Evolutionary conservation across 2,329 filamentous ascomycete species (phyloP).

Genomic region (Xylaria sp.): DNA sequence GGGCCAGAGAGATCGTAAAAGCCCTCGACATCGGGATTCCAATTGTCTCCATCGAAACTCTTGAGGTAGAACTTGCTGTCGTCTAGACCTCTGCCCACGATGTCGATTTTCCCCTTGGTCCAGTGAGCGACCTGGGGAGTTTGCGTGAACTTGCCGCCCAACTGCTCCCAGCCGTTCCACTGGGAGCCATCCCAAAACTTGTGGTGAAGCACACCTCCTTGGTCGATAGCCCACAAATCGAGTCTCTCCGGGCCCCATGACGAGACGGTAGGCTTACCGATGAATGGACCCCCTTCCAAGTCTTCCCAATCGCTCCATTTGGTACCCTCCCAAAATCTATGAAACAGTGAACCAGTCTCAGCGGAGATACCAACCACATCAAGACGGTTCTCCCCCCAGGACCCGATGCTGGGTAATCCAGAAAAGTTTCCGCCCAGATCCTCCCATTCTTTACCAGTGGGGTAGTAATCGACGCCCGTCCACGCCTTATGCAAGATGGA

Average conservation of each 20-base stretch:
- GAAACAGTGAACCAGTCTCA: constrained; percentile 20
- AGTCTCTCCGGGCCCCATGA: constrained; percentile 30
- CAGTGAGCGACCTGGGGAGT: constrained; percentile 31
- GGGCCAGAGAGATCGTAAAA: constrained; percentile 29
- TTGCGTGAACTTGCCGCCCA: constrained; percentile 31
- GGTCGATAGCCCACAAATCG: constrained; percentile 30
- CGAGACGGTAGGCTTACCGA: constrained; percentile 24
- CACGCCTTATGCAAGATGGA: constrained; percentile 32
- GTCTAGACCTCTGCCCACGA: constrained; percentile 27
- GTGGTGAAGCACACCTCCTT: constrained; percentile 22
- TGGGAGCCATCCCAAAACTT: constrained; percentile 28
- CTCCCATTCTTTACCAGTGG: constrained; percentile 22
- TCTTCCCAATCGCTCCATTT: constrained; percentile 32
- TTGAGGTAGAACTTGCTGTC: constrained; percentile 26
- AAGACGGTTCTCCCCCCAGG: constrained; percentile 27
- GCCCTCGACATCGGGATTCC: constrained; percentile 25
- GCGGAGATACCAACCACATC: constrained; percentile 25
- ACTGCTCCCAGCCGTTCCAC: constrained; percentile 28
- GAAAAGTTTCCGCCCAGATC: constrained; percentile 28
- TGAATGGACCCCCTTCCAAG: constrained; percentile 26
- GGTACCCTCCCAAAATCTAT: constrained; percentile 25
- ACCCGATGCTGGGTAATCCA: constrained; percentile 18
- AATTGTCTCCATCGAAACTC: constrained; percentile 25
- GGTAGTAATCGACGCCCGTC: constrained; percentile 24
- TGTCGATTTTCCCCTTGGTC: constrained; percentile 24